Base-by-base conservation (phyloP, 352 stramenopile genomes). In the Phytophthora idaei region DNA sequence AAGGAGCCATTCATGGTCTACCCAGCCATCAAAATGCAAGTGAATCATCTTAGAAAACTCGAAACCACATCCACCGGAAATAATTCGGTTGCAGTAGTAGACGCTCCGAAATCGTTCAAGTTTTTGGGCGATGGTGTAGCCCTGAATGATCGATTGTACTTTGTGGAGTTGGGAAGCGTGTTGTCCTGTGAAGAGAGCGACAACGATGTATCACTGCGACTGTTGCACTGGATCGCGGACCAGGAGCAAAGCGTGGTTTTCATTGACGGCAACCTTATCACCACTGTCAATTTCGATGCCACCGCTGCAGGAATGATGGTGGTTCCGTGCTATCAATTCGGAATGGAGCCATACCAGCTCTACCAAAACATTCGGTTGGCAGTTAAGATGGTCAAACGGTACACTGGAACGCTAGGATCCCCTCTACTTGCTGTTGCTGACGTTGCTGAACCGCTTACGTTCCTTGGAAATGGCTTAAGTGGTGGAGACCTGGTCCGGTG, bases 1-100 rank as follows among this genome's bases (percentile, higher is more conserved):
- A 74, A 71, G n/a, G 81, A 92, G 17, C 83, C 83, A 3, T 92
- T 77, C 56, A 76, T 63, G 10, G 64, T 89, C 7, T 92, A 90
- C 37, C 61, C 76, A 3, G 36, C 34, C 0, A 69, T 89, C 5
- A 67, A 61, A 44, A 50, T 92, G 31, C 61, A 83, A 67, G 76
- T 92, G 8, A 83, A 80, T 11, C 66, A 89, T 34, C 55, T 92
- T 5, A 10, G 46, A 12, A 42, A 53, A 1, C 71, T 92, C 3
- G 25, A 69, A 42, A 69, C 79, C 0, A 61, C 34, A 28, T 36
- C 27, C 4, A 62, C 57, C 37, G 80, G 81, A 15, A 74, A 52
- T 28, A 51, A 92, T 36, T 17, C n/a, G 0, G 70, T 89, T 1
- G 74, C 73, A 0, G 81, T 92, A 3, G 81, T 89, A 6, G 66